Conservation (phyloP, 345 rosid species). For the Mercurialis annua region DNA sequence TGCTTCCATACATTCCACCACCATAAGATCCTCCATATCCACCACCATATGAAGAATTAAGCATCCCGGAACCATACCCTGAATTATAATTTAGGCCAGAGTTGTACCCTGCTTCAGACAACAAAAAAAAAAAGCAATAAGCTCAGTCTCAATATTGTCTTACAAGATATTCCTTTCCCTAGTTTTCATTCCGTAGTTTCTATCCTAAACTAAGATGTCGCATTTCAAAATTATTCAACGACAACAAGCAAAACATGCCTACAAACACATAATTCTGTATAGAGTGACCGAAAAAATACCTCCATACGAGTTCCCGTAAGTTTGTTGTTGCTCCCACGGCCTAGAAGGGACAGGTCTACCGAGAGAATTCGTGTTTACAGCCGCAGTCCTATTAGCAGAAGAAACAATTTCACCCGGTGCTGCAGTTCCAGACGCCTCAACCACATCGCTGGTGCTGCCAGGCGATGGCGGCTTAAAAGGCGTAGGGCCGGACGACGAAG, state of each 20-base stretch:
- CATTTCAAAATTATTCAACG: neutral
- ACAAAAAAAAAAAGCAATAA: slow-evolving; percentile 12
- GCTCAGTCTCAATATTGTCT: neutral
- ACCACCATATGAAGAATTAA: slow-evolving; percentile 56
- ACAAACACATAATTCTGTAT: neutral
- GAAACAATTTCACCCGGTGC: slow-evolving; percentile 79
- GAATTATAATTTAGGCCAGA: slow-evolving; percentile 63
- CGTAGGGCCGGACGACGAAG: slow-evolving; percentile 57
- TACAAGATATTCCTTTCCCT: neutral
- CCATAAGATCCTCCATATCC: slow-evolving; percentile 54
- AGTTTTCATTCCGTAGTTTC: neutral
- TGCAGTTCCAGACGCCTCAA: slow-evolving; percentile 95
- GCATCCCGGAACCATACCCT: slow-evolving; percentile 68
- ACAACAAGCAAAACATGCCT: neutral
- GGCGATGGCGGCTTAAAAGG: slow-evolving; percentile 90
- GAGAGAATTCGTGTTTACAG: slow-evolving; percentile 46
- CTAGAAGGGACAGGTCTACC: slow-evolving; percentile 74
- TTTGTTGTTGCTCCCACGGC: slow-evolving; percentile 92
- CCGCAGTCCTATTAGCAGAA: slow-evolving; percentile 35
- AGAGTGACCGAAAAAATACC: slow-evolving; percentile 31
- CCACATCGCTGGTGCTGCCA: slow-evolving; percentile 85
- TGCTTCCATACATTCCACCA: slow-evolving; percentile 75
- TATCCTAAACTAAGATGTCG: neutral
- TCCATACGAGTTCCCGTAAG: slow-evolving; percentile 52
- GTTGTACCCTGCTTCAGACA: slow-evolving; percentile 55